These are phyloP conservation scores for Chlorella sp. DNA, from an alignment of 139 green algal genomes.

Conservation along the genomic window DNA sequence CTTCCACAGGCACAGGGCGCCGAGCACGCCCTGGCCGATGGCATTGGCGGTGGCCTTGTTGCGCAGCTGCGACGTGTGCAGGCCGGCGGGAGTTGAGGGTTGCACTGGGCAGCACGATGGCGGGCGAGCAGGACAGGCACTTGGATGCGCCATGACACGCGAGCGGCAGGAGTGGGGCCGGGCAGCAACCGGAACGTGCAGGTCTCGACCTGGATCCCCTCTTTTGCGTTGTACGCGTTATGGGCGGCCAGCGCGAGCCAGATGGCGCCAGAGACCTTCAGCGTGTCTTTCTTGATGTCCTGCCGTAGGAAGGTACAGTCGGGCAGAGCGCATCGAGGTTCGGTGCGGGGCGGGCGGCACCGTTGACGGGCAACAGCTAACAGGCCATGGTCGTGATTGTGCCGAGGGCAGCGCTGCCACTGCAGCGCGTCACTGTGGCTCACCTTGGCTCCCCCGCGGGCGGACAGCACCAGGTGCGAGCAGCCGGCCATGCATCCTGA, in stretches of 20 bases:
- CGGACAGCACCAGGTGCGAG: conserved; percentile 2
- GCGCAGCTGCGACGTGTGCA: no score
- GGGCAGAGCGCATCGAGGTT: background rate
- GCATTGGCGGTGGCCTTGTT: background rate
- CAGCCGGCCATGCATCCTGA: background rate
- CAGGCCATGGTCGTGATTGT: background rate
- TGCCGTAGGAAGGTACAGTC: background rate
- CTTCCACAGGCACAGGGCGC: conserved; percentile 1
- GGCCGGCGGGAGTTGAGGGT: no score
- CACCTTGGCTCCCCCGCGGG: background rate
- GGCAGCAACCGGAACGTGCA: no score
- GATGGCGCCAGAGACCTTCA: conserved; percentile 3
- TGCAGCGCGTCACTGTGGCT: no score
- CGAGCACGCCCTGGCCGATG: background rate
- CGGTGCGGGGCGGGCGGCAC: background rate
- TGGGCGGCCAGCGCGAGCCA: conserved; percentile 5
- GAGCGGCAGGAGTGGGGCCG: no score
- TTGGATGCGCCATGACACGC: no score
- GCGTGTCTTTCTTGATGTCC: conserved; percentile 6
- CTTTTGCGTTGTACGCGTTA: conserved; percentile 5
- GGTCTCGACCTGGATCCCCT: background rate
- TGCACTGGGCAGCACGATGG: no score
- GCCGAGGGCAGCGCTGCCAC: background rate
- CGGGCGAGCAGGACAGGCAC: no score
- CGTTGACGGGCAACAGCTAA: background rate